These are phyloP conservation scores for Lichina pygmaea DNA, from an alignment of 495 filamentous ascomycete genomes.

Conservation along the genomic window DNA sequence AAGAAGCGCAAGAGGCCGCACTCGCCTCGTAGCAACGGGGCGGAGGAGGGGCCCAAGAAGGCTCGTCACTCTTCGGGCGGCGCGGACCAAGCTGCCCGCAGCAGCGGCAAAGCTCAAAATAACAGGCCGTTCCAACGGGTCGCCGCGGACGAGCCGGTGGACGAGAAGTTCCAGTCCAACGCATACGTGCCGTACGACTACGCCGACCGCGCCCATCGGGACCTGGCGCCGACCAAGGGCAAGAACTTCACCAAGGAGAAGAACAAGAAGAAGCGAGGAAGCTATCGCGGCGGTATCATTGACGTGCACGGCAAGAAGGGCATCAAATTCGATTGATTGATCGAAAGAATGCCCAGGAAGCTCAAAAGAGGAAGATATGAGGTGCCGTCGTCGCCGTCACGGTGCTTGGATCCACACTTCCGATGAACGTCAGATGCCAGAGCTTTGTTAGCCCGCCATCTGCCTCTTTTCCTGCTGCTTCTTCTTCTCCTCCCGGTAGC, in stretches of 20 bases:
- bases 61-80: too few relatives aligned
- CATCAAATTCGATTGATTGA: slow-evolving; percentile 47
- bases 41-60: too few relatives aligned
- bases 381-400: too few relatives aligned
- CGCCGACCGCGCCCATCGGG: slow-evolving; percentile 60
- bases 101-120: slow-evolving; percentile 15
- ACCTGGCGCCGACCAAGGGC: slow-evolving; percentile 71
- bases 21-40: too few relatives aligned
- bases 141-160: slow-evolving; percentile 25
- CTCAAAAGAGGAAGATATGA: too few relatives aligned
- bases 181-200: slow-evolving; percentile 64
- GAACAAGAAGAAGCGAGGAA: slow-evolving; percentile 87
- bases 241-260: slow-evolving; percentile 99
- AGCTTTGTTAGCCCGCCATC: too few relatives aligned
- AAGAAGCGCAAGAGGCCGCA: too few relatives aligned
- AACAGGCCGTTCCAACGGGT: slow-evolving; percentile 35
- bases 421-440: too few relatives aligned
- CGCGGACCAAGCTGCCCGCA: slow-evolving; percentile 4
- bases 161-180: slow-evolving; percentile 36
- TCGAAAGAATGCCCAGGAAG: neutral
- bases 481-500: too few relatives aligned
- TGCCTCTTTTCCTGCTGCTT: too few relatives aligned
- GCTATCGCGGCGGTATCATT: slow-evolving; percentile 61
- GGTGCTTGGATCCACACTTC: too few relatives aligned
- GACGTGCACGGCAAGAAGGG: slow-evolving; percentile 45